phyloP scores from a whole-genome alignment of 228 moss, liverwort and hornwort species.

The Sphagnum magellanicum region DNA sequence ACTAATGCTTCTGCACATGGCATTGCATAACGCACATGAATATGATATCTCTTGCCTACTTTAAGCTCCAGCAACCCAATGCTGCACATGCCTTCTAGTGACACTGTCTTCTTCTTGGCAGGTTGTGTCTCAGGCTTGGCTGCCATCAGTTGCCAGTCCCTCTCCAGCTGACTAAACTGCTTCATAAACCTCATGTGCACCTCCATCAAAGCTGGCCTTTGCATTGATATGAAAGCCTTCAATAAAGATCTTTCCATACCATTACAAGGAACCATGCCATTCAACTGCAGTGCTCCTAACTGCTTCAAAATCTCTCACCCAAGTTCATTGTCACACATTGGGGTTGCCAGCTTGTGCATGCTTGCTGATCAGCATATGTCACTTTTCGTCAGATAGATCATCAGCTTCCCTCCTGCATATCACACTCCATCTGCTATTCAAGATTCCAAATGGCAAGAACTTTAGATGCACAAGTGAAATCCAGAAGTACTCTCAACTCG shows the following conservation, averaged over 20 bases:
- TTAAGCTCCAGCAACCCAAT: conserved; percentile 48
- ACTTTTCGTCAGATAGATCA: too few species aligned
- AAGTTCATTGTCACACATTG: conserved; percentile 33
- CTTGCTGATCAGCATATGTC: too few species aligned
- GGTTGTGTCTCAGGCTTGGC: not conserved
- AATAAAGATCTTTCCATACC: conserved; percentile 38
- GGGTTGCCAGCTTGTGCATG: conserved; percentile 26
- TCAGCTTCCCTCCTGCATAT: too few species aligned
- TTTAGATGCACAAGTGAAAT: too few species aligned
- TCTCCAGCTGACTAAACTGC: conserved; percentile 45
- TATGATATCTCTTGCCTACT: conserved; percentile 48
- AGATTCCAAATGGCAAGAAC: too few species aligned
- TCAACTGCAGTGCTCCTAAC: conserved; percentile 41
- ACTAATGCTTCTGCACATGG: conserved; percentile 48
- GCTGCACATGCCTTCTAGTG: conserved; percentile 24
- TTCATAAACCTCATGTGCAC: conserved; percentile 47
- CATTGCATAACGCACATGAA: conserved; percentile 40
- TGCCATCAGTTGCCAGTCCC: conserved; percentile 54
- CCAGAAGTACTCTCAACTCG: too few species aligned
- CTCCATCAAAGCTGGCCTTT: conserved; percentile 33
- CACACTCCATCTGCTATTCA: too few species aligned
- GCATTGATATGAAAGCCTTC: conserved; percentile 41
- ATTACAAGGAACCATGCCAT: conserved; percentile 46
- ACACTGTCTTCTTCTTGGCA: conserved; percentile 11
- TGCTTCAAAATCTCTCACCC: conserved; percentile 55